Evolutionary conservation across 2,329 filamentous ascomycete species (phyloP).

Genomic region (Phaeosphaeriaceae sp.): DNA sequence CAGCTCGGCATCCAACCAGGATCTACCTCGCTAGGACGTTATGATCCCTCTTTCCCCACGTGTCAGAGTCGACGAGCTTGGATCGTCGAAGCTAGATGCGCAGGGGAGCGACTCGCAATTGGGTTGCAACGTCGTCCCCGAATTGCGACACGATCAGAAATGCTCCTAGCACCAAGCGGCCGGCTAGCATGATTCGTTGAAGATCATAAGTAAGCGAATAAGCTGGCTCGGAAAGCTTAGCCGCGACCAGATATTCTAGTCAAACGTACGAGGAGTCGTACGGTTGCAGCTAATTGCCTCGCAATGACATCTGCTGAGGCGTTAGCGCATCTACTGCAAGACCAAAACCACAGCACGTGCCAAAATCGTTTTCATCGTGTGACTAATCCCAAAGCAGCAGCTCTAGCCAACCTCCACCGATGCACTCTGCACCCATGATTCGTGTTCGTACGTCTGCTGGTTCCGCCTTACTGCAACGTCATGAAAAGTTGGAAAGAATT

Average conservation of each 20-base stretch:
- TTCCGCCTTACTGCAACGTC: not conserved
- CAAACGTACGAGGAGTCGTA: not conserved
- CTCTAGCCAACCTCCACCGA: not conserved
- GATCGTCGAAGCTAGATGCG: not conserved
- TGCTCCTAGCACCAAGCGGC: not conserved
- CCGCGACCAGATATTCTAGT: not conserved
- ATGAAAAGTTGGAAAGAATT: not conserved
- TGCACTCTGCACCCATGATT: not conserved
- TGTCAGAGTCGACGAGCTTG: conserved; percentile 1
- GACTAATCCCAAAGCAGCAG: not conserved
- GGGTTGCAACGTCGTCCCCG: conserved; percentile 1
- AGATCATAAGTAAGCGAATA: not conserved
- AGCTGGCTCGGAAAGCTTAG: not conserved
- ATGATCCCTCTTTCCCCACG: conserved; percentile 6
- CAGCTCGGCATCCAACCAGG: conserved; percentile 10
- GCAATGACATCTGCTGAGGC: not conserved
- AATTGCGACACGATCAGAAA: not conserved
- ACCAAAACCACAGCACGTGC: not conserved
- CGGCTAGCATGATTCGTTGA: not conserved
- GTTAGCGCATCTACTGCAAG: not conserved
- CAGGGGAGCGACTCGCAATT: conserved; percentile 1
- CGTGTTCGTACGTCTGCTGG: not conserved
- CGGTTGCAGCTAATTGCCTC: not conserved
- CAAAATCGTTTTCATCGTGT: not conserved
- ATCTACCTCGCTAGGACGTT: conserved; percentile 5